These are phyloP conservation scores for Lupinus albus DNA, from an alignment of 306 rosid genomes.

Conservation along the genomic window DNA sequence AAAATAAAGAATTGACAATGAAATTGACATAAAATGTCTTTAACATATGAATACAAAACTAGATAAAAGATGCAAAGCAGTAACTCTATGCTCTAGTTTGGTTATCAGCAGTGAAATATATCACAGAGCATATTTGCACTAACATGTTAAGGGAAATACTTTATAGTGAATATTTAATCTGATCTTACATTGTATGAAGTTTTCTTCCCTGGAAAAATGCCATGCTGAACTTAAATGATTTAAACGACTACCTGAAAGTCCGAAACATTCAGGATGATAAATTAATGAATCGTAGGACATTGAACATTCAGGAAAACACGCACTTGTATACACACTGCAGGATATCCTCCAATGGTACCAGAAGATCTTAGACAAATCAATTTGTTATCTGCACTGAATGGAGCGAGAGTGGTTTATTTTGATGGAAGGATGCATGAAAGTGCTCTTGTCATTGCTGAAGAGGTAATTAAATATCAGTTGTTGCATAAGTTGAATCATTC, in stretches of 20 bases:
- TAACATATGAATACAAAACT: neutral
- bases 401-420: slow-evolving; percentile 71
- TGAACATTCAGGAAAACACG: slow-evolving; percentile 79
- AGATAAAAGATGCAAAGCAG: slow-evolving; percentile 4
- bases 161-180: neutral
- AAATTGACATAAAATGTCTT: slow-evolving; percentile 6
- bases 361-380: slow-evolving; percentile 60
- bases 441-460: slow-evolving; percentile 80
- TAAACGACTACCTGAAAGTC: slow-evolving; percentile 11
- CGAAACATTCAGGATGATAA: slow-evolving; percentile 17
- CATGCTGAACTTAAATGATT: slow-evolving; percentile 1
- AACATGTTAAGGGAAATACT: slow-evolving; percentile 17
- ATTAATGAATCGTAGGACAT: slow-evolving; percentile 38
- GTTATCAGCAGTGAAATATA: slow-evolving; percentile 2
- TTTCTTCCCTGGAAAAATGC: slow-evolving; percentile 14
- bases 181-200: slow-evolving; percentile 1
- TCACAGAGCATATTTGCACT: neutral
- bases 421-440: slow-evolving; percentile 73
- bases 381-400: slow-evolving; percentile 69
- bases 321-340: slow-evolving; percentile 83
- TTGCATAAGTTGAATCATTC: slow-evolving; percentile 29
- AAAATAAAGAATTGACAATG: slow-evolving; percentile 14
- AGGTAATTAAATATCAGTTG: slow-evolving; percentile 55
- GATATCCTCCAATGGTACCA: slow-evolving; percentile 78
- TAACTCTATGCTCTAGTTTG: neutral